A percentile compares a stretch with the other conserved stretches of the same genome.
phyloP scores from a whole-genome alignment of 345 rosid species.

The Sonneratia caseolaris region DNA sequence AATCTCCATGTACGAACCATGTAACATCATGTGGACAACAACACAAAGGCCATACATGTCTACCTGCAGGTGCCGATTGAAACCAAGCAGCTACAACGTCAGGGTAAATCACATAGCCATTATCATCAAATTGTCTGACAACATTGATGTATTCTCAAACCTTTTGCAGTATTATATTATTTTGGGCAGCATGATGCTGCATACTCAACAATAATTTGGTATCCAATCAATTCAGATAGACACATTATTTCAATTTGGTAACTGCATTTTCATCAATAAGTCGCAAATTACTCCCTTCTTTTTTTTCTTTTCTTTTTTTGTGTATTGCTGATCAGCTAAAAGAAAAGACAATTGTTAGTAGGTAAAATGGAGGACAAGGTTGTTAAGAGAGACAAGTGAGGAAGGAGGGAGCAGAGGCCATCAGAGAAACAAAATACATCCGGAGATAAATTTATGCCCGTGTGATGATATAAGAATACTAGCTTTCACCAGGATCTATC shows the following conservation, averaged over 20 bases:
- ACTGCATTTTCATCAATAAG: not conserved
- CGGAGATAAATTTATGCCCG: not conserved
- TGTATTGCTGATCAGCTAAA: not conserved
- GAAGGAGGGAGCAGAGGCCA: not conserved
- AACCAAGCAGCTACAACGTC: conserved; percentile 6
- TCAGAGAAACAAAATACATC: not conserved
- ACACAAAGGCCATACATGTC: conserved; percentile 84
- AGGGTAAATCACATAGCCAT: not conserved
- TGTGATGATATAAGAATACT: not conserved
- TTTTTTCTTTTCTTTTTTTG: too few relatives aligned
- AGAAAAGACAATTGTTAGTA: not conserved
- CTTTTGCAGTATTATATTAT: not conserved
- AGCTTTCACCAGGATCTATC: not conserved
- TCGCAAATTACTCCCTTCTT: not conserved
- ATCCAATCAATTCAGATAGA: not conserved
- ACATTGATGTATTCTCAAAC: not conserved
- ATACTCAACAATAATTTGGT: not conserved
- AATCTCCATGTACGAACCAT: conserved; percentile 61
- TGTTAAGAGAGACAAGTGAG: too few relatives aligned
- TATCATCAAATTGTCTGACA: not conserved
- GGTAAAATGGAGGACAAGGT: conserved; percentile 2
- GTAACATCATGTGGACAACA: conserved; percentile 77
- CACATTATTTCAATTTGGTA: not conserved
- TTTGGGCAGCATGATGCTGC: not conserved
- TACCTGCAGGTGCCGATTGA: conserved; percentile 32